Evolutionary conservation across 2,329 filamentous ascomycete genomes (phyloP), one percentile per base, ranked within the genome.

Genomic region (Escovopsis sp.): DNA sequence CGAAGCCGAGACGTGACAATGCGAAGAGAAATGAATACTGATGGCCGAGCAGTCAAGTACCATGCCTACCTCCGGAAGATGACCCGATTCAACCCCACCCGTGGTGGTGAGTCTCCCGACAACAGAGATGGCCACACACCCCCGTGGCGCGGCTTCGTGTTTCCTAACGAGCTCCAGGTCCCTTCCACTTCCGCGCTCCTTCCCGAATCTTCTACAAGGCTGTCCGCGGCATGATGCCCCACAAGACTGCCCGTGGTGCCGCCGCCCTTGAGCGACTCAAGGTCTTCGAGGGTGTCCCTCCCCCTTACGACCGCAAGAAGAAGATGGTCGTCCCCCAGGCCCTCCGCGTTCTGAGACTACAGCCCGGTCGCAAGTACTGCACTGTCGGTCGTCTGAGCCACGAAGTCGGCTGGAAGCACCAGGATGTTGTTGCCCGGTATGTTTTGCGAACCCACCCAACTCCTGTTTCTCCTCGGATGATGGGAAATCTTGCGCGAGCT

Each of bases 141-240:
- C 36, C 35, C 26, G 19, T 11, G 33, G n/a, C 30, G 11, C 45
- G 40, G 26, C 15, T 12, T 40, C 26, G 19, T 7, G 23, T 26
- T 37, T 45, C 10, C 30, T 58, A 53, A 51, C 59, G 48, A 43
- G 42, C 39, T 44, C 47, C 60, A 87, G 82, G 89, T 76, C 91
- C 91, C 70, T 98, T 96, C 87, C 91, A 98, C 75, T 96, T 95
- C 87, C 91, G 91, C 68, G 87, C 89, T 60, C 91, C 91, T 53
- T 94, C 88, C 62, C 85, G 93, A 72, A 95, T 98, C 77, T 94
- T 98, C 83, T 98, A 95, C 85, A 94, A 95, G 84, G 87, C 91
- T 66, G 86, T 98, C 73, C 89, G 91, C 69, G 91, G 91, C 69
- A 98, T 98, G 91, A 93, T 98, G 58, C 91, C 91, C 65, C 91